phyloP scores from a whole-genome alignment of 2,329 filamentous ascomycete genomes.

The Metarhizium humberi region DNA sequence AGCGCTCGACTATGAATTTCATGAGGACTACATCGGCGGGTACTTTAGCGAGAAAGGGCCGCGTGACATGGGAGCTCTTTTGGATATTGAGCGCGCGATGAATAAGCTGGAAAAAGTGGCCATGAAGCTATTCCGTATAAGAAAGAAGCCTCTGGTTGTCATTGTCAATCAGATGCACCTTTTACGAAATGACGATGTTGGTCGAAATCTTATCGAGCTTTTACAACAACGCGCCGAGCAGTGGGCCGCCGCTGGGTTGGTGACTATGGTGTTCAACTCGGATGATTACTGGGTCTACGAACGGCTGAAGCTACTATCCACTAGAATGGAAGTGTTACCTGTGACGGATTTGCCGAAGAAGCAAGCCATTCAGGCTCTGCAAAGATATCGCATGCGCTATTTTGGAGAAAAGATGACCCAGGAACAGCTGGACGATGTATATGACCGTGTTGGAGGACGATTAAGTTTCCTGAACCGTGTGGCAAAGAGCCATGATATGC shows the following conservation, averaged over 20 bases:
- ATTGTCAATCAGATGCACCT: conserved; percentile 94
- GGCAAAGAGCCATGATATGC: conserved; percentile 77
- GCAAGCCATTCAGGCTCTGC: conserved; percentile 67
- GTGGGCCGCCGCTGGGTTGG: conserved; percentile 87
- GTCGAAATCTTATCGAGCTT: conserved; percentile 86
- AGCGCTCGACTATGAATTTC: conserved; percentile 89
- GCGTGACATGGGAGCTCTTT: conserved; percentile 78
- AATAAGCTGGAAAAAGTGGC: conserved; percentile 98
- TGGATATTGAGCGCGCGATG: conserved; percentile 93
- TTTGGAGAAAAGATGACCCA: conserved; percentile 50
- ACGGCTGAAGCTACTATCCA: conserved; percentile 81
- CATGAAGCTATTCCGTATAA: conserved; percentile 52
- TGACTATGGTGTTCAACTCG: conserved; percentile 88
- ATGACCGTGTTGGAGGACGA: conserved; percentile 78
- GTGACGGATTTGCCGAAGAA: conserved; percentile 74
- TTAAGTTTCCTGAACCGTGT: conserved; percentile 83
- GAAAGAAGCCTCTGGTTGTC: conserved; percentile 68
- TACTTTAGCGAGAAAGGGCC: conserved; percentile 93
- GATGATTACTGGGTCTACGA: conserved; percentile 99
- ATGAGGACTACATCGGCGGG: conserved; percentile 95
- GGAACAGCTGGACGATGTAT: conserved; percentile 63
- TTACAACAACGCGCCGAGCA: conserved; percentile 93
- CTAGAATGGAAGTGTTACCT: conserved; percentile 87
- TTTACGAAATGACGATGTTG: conserved; percentile 82
- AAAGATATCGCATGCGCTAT: conserved; percentile 73